Percentiles rank a stretch among this genome's conserved stretches.
Evolutionary conservation across 2,329 filamentous ascomycete species (phyloP).

Genomic region (Fusarium protoensiforme): DNA sequence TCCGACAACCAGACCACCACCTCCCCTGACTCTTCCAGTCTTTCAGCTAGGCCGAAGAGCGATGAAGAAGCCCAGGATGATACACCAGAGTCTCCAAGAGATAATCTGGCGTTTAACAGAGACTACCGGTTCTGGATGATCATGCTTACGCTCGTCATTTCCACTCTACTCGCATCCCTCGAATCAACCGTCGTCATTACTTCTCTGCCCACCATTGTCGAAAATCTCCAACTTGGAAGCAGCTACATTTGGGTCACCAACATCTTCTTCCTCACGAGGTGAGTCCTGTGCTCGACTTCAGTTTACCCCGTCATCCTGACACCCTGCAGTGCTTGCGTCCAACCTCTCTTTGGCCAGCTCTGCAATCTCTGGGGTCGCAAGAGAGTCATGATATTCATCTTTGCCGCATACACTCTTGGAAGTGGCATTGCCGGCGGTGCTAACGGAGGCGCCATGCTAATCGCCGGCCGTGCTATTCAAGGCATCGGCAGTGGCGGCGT

Average conservation of each 20-base stretch:
- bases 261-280: conserved; percentile 41
- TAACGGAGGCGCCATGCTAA: conserved; percentile 53
- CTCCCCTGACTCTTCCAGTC: not conserved
- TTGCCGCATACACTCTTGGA: conserved; percentile 62
- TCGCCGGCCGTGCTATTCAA: conserved; percentile 56
- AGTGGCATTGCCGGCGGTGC: conserved; percentile 60
- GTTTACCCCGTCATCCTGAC: not conserved
- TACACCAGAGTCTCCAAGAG: not conserved
- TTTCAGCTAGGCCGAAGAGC: not conserved
- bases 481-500: conserved; percentile 50
- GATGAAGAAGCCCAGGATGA: not conserved
- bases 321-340: conserved; percentile 45
- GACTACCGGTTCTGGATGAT: conserved; percentile 44
- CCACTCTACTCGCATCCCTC: conserved; percentile 35
- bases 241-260: conserved; percentile 47
- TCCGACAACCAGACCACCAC: not conserved
- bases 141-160: conserved; percentile 35
- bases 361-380: conserved; percentile 65
- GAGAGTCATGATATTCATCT: conserved; percentile 51
- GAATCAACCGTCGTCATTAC: conserved; percentile 42
- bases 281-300: not conserved
- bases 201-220: conserved; percentile 41
- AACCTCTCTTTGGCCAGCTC: conserved; percentile 62
- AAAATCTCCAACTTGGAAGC: conserved; percentile 34
- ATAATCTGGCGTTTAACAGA: conserved; percentile 16